Evolutionary conservation across 148 eudicot species (phyloP).

Genomic region (Nepenthes gracilis): DNA sequence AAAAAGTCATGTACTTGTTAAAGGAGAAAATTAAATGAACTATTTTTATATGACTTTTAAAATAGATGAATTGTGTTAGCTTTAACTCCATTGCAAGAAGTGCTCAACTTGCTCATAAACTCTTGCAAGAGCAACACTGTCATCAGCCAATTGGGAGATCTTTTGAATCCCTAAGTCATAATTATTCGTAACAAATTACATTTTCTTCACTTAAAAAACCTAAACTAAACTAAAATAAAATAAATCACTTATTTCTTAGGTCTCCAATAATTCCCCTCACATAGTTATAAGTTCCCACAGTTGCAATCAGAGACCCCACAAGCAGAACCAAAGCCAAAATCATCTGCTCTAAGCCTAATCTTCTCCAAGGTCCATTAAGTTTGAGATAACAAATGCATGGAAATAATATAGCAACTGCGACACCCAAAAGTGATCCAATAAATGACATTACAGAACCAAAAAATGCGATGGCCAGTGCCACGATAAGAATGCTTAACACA

Average conservation of each 20-base stretch:
- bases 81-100: too few species aligned
- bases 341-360: conserved; percentile 21
- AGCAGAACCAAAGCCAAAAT: conserved; percentile 21
- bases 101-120: too few species aligned
- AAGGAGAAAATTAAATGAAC: too few species aligned
- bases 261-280: conserved; percentile 20
- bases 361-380: conserved; percentile 17
- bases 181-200: too few species aligned
- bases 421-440: conserved; percentile 43
- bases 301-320: conserved; percentile 25
- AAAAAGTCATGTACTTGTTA: too few species aligned
- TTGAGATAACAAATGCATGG: conserved; percentile 65
- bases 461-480: conserved; percentile 48
- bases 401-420: conserved; percentile 38
- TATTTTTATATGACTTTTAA: too few species aligned
- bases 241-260: neutral
- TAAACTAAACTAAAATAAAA: too few species aligned
- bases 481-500: conserved; percentile 40
- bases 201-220: too few species aligned
- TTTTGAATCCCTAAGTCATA: too few species aligned
- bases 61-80: too few species aligned
- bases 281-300: conserved; percentile 40
- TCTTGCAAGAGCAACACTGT: too few species aligned
- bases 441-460: conserved; percentile 66
- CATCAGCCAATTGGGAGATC: too few species aligned